A percentile compares a stretch with the other conserved stretches of the same genome.
These are phyloP conservation scores for Aegilops sharonensis DNA, from an alignment of 176 grass and related monocot genomes.

Conservation along the genomic window DNA sequence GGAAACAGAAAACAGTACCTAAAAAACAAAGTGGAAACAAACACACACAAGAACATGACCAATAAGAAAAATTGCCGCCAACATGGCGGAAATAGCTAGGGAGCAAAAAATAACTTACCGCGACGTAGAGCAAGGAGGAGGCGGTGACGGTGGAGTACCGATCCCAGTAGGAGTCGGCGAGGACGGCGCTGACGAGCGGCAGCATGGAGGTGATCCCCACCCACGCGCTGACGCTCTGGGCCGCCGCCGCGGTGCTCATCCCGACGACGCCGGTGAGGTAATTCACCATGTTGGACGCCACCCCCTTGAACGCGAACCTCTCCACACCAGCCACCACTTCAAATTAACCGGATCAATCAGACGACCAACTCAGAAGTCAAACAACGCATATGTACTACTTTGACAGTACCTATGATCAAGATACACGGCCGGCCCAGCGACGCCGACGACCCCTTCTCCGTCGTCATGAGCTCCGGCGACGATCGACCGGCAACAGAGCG, in stretches of 20 bases:
- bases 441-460: slow-evolving; percentile 29
- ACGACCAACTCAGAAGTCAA: background rate
- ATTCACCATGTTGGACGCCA: slow-evolving; percentile 86
- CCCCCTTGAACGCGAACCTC: slow-evolving; percentile 86
- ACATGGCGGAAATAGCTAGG: background rate
- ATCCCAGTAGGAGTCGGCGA: slow-evolving; percentile 84
- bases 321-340: slow-evolving; percentile 86
- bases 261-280: slow-evolving; percentile 71
- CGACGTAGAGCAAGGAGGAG: slow-evolving; percentile 78
- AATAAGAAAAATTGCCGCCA: background rate
- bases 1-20: background rate
- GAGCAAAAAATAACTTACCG: slow-evolving; percentile 42
- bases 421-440: slow-evolving; percentile 63
- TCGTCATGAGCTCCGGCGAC: background rate
- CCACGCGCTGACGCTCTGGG: slow-evolving; percentile 78
- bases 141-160: slow-evolving; percentile 60
- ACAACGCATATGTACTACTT: no score
- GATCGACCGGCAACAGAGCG: background rate
- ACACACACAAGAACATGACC: background rate
- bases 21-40: background rate
- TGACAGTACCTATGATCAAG: slow-evolving; percentile 68
- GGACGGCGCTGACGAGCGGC: slow-evolving; percentile 65
- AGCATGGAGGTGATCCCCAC: slow-evolving; percentile 83
- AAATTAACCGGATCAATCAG: background rate
- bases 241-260: slow-evolving; percentile 84